Evolutionary conservation across 2,329 filamentous ascomycete genomes (phyloP).

Genomic region (Colletotrichum gloeosporioides): DNA sequence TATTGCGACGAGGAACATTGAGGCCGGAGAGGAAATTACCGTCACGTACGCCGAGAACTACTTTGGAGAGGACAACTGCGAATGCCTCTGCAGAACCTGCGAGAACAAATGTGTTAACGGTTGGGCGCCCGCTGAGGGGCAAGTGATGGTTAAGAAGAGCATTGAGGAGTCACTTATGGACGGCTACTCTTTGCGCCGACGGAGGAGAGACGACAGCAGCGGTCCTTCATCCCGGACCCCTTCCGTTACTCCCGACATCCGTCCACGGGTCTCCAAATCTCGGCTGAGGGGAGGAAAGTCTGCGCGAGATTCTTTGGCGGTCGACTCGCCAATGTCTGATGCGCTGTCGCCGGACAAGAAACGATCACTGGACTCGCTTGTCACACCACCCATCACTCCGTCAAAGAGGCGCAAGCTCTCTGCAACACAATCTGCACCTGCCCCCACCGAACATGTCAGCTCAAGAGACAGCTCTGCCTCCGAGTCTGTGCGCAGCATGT

Average conservation of each 20-base stretch:
- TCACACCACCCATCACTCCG: conserved; percentile 61
- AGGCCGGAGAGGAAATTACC: conserved; percentile 91
- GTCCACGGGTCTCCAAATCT: conserved; percentile 27
- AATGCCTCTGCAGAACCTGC: conserved; percentile 90
- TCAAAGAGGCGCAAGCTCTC: conserved; percentile 53
- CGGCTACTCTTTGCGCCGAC: conserved; percentile 62
- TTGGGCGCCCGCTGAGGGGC: conserved; percentile 69
- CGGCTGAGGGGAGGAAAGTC: conserved; percentile 28
- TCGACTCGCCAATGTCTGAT: conserved; percentile 31
- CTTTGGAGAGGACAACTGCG: conserved; percentile 93
- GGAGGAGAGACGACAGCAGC: conserved; percentile 56
- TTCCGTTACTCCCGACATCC: conserved; percentile 41
- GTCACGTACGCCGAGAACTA: conserved; percentile 96
- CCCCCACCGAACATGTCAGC: conserved; percentile 24
- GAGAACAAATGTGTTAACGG: conserved; percentile 79
- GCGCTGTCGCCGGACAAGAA: conserved; percentile 36
- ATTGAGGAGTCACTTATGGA: conserved; percentile 58
- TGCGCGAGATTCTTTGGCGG: conserved; percentile 20
- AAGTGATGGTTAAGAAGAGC: conserved; percentile 51
- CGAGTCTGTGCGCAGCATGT: conserved; percentile 30
- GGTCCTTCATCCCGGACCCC: conserved; percentile 59
- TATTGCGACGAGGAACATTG: conserved; percentile 81
- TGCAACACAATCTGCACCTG: conserved; percentile 27
- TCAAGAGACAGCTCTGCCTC: conserved; percentile 45
- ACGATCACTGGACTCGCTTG: conserved; percentile 47